Conservation (phyloP, 352 stramenopile genomes). For the Pythium aristosporum region DNA sequence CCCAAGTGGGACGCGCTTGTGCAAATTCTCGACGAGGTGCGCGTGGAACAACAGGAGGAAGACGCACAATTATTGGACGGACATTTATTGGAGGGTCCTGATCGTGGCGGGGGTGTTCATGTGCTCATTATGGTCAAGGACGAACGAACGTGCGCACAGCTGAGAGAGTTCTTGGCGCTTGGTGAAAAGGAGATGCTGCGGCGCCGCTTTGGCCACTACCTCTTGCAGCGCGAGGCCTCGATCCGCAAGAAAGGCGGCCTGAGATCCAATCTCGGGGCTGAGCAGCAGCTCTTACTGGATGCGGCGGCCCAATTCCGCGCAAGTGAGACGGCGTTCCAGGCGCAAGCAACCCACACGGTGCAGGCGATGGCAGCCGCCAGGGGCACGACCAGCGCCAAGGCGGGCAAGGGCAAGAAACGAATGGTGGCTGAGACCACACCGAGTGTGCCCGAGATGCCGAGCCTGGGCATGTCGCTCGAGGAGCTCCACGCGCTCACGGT, state of each 20-base stretch:
- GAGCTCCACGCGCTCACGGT: conserved; percentile 55
- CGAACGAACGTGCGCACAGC: conserved; percentile 81
- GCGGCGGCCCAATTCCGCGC: conserved; percentile 42
- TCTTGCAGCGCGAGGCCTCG: conserved; percentile 63
- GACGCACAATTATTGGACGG: conserved; percentile 17
- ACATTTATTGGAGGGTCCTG: conserved; percentile 19
- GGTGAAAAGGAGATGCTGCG: conserved; percentile 83
- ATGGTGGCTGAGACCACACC: conserved; percentile 2
- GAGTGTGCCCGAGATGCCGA: conserved; percentile 44
- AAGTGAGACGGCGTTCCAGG: conserved; percentile 43
- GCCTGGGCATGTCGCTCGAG: conserved; percentile 69
- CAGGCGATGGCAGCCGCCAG: neutral
- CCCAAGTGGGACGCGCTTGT: conserved; percentile 94
- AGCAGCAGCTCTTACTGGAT: conserved; percentile 68
- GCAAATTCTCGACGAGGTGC: conserved; percentile 92
- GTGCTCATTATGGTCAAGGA: conserved; percentile 89
- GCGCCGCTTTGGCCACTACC: conserved; percentile 78
- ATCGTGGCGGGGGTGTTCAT: conserved; percentile 35
- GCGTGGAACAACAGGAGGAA: conserved; percentile 31
- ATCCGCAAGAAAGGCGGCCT: conserved; percentile 55
- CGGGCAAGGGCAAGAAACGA: conserved; percentile 32
- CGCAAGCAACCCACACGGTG: neutral
- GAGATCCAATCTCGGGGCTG: conserved; percentile 40
- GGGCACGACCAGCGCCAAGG: neutral
- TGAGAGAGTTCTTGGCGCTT: conserved; percentile 81